Conservation (phyloP, 495 filamentous ascomycete species). For the Xylaria intraflava region DNA sequence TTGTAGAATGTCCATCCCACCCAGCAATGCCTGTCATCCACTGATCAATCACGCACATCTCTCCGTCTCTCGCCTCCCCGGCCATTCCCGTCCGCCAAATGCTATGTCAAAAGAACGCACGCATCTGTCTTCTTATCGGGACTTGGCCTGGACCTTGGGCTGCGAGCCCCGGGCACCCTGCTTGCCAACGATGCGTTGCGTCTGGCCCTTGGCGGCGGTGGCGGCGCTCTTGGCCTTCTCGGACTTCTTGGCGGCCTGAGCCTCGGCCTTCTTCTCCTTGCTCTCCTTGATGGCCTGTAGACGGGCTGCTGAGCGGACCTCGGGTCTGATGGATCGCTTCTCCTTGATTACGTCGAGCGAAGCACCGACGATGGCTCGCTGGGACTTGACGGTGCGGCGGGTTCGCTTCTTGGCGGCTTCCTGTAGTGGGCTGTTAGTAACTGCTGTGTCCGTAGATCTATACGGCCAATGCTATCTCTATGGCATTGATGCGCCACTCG, state of each 20-base stretch:
- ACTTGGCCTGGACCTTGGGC: slow-evolving; percentile 77
- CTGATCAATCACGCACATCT: slow-evolving; percentile 10
- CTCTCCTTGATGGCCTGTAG: slow-evolving; percentile 83
- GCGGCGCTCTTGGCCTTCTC: slow-evolving; percentile 97
- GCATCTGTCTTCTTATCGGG: slow-evolving; percentile 59
- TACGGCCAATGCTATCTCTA: neutral
- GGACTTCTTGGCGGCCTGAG: slow-evolving; percentile 88
- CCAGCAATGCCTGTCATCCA: slow-evolving; percentile 15
- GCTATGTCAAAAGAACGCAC: neutral
- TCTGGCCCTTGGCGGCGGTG: slow-evolving; percentile 64
- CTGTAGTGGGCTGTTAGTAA: slow-evolving; percentile 53
- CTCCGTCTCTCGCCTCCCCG: slow-evolving; percentile 3
- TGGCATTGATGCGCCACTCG: neutral
- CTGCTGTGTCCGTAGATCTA: slow-evolving; percentile 1
- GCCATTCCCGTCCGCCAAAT: slow-evolving; percentile 7
- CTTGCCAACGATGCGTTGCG: slow-evolving; percentile 80
- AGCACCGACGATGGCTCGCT: slow-evolving; percentile 98
- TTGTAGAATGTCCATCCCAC: slow-evolving; percentile 15
- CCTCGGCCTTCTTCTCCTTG: slow-evolving; percentile 93
- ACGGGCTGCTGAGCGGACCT: slow-evolving; percentile 90
- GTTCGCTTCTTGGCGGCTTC: slow-evolving; percentile 99
- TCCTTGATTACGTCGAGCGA: slow-evolving; percentile 99
- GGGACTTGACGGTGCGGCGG: slow-evolving; percentile 94
- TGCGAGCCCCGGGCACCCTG: slow-evolving; percentile 90
- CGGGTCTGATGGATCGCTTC: slow-evolving; percentile 84